Evolutionary conservation across 2,329 filamentous ascomycete genomes (phyloP), one percentile per base, ranked within the genome.

Genomic region (Venturia asperata): DNA sequence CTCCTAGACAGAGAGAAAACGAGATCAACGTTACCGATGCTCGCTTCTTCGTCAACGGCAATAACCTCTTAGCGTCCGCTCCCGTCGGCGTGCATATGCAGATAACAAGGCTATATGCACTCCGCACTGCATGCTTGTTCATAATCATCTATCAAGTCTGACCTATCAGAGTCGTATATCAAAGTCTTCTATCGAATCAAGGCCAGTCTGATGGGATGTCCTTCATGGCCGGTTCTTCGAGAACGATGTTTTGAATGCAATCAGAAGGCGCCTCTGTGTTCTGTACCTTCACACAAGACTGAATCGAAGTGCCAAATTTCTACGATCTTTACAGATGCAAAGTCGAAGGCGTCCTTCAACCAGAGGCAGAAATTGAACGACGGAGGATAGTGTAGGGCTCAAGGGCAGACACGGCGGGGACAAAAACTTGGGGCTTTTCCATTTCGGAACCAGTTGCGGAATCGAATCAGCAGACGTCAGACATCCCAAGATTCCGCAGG

Each of bases 51-150:
- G 3, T 17, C 24, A 19, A 34, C 49, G 49, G 49, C 49, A 19
- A 61, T 42, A 24, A 61, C 39, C 39, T n/a, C n/a, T 61, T 61
- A 43, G 39, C n/a, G 60, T 61, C 60, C 60, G 60, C 42, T 61
- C 60, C 60, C 60, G 60, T 61, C n/a, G 42, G 27, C 42, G n/a
- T 61, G 60, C 60, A 61, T 27, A 45, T 61, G 37, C 60, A 43
- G 56, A 61, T 5, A 1, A 37, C 30, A 58, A 27, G 60, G 60
- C 5, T 17, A 17, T 5, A 41, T 43, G 60, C 42, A 43, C 58
- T 61, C 58, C 58, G 58, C 58, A 43, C 37, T 43, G 58, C 30
- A 56, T 56, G 27, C 24, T 15, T 55, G 24, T 17, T 24, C 49
- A 21, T 17, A 27, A 11, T 13, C 30, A 56, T 56, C 27, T 37